Percentiles rank a stretch among this genome's conserved stretches.
These are phyloP conservation scores for Deakozyma indianensis DNA, from an alignment of 805 yeast genomes.

Conservation along the genomic window DNA sequence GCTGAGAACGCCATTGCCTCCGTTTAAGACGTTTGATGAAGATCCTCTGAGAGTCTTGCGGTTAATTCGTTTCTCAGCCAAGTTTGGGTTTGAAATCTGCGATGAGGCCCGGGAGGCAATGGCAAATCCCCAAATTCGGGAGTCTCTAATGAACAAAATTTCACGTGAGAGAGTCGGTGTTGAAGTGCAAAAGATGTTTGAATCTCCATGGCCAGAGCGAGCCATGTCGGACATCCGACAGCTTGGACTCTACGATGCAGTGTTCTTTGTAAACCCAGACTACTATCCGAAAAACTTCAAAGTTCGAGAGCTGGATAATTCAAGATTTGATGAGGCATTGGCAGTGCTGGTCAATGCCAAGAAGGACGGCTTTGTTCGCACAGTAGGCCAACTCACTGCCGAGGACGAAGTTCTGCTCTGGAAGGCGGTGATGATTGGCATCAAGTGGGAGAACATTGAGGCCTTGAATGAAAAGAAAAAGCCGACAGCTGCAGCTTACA, in stretches of 20 bases:
- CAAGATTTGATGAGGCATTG: conserved; percentile 11
- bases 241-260: conserved; percentile 39
- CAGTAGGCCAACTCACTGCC: conserved; percentile 2
- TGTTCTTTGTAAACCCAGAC: conserved; percentile 32
- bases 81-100: conserved; percentile 58
- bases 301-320: conserved; percentile 9
- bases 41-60: conserved; percentile 88
- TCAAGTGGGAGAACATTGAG: conserved; percentile 27
- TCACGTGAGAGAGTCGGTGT: conserved; percentile 83
- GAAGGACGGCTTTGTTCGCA: not conserved
- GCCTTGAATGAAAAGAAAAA: conserved; percentile 27
- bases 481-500: conserved; percentile 27
- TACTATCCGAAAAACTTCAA: conserved; percentile 11
- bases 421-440: conserved; percentile 35
- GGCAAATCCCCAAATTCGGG: conserved; percentile 41
- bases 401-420: conserved; percentile 22
- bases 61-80: conserved; percentile 71
- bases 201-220: conserved; percentile 42
- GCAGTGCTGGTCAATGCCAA: conserved; percentile 8
- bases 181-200: conserved; percentile 67
- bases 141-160: conserved; percentile 54
- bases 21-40: conserved; percentile 74
- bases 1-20: conserved; percentile 77
- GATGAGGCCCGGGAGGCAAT: conserved; percentile 43
- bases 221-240: conserved; percentile 48